These are phyloP conservation scores for Apiotrichum gracile DNA, from an alignment of 1,284 basidiomycete genomes.

Conservation along the genomic window DNA sequence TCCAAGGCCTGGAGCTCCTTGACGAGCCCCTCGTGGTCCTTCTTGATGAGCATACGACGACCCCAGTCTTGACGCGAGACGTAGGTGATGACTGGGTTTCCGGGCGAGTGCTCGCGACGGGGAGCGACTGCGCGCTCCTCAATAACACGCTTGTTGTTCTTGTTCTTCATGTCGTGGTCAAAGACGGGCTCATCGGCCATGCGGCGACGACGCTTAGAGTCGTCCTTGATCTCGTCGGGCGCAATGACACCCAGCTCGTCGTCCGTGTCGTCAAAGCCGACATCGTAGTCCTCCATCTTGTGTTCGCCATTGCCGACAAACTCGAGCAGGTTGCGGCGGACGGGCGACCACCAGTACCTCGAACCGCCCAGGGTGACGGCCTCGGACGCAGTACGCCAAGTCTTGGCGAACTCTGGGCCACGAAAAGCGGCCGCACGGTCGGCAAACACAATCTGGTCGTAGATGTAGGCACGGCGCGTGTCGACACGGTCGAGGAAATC, in stretches of 20 bases:
- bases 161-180: not conserved
- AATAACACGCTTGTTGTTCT: not conserved
- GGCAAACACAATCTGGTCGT: constrained; percentile 72
- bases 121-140: not conserved
- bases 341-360: constrained; percentile 71
- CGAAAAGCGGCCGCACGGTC: constrained; percentile 76
- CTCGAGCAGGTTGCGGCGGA: constrained; percentile 65
- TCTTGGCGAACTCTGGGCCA: constrained; percentile 60
- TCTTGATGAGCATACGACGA: constrained; percentile 53
- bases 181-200: not conserved
- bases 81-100: constrained; percentile 69
- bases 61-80: constrained; percentile 80
- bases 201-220: not conserved
- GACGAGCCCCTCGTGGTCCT: constrained; percentile 48
- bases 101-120: constrained; percentile 15
- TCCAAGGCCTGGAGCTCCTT: constrained; percentile 55
- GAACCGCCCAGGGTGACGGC: constrained; percentile 67
- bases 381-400: constrained; percentile 66
- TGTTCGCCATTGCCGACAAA: constrained; percentile 54
- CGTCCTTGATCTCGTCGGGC: not conserved
- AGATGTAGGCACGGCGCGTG: constrained; percentile 64
- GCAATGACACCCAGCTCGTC: not conserved
- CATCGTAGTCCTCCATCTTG: constrained; percentile 40
- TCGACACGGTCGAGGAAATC: constrained; percentile 56
- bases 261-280: constrained; percentile 17